Evolutionary conservation across 176 grass and related monocot genomes (phyloP).

Genomic region (Tillandsia leiboldiana): DNA sequence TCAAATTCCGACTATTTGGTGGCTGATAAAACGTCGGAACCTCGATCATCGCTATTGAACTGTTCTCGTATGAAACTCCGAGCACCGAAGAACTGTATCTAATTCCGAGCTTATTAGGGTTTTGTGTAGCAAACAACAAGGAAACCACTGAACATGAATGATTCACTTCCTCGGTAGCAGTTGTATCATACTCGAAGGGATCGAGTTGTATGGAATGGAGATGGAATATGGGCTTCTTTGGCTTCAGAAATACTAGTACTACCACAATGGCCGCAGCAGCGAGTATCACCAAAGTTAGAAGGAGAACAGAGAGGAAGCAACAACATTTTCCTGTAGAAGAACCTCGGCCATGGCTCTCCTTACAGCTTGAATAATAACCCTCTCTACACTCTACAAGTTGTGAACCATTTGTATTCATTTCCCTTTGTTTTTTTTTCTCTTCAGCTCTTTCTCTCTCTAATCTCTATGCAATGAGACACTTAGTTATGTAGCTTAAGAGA

Average conservation of each 20-base stretch:
- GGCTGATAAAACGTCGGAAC: conserved; percentile 82
- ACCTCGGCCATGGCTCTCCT: conserved; percentile 24
- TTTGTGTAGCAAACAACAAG: conserved; percentile 51
- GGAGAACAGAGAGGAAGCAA: conserved; percentile 31
- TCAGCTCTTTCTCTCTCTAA: conserved; percentile 16
- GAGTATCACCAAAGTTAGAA: conserved; percentile 34
- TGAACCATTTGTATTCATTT: conserved; percentile 3
- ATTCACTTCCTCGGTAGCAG: conserved; percentile 22
- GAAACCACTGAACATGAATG: conserved; percentile 45
- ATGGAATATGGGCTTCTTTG: conserved; percentile 66
- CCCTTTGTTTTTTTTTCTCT: neutral
- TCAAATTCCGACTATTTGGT: conserved; percentile 44
- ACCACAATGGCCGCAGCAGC: conserved; percentile 31
- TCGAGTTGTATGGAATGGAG: conserved; percentile 60
- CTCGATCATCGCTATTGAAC: conserved; percentile 46
- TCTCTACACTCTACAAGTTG: conserved; percentile 3
- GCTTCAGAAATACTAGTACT: conserved; percentile 42
- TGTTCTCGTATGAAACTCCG: conserved; percentile 43
- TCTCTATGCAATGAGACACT: conserved; percentile 11
- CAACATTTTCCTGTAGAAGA: conserved; percentile 26
- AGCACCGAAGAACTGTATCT: conserved; percentile 53
- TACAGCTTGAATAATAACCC: neutral
- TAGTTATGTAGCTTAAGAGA: conserved; percentile 18
- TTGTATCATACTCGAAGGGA: conserved; percentile 16
- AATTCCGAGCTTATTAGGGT: conserved; percentile 72